Conservation (phyloP, 768 basidiomycete species). For the Strobilomyces dryophilus region DNA sequence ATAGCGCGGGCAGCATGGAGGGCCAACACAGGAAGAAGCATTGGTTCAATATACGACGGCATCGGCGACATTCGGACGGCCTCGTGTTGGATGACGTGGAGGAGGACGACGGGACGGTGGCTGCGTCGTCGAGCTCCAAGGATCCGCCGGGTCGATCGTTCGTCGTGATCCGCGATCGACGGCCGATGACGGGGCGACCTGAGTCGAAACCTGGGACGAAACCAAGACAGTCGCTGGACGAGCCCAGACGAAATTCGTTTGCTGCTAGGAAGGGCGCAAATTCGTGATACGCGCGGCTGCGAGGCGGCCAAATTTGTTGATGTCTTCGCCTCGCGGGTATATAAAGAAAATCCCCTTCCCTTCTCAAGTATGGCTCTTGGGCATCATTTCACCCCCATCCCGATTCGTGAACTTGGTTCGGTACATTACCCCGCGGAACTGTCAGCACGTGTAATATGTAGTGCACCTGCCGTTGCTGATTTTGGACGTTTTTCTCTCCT, state of each 20-base stretch:
- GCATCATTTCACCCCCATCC: constrained; percentile 13
- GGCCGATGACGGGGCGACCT: constrained; percentile 34
- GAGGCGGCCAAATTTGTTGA: constrained; percentile 6
- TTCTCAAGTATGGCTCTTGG: constrained; percentile 1
- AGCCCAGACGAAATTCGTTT: constrained; percentile 27
- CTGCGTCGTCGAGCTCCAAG: constrained; percentile 22
- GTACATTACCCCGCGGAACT: constrained; percentile 24
- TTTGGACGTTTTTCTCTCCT: constrained; percentile 14
- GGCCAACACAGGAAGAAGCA: constrained; percentile 56
- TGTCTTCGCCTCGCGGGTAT: constrained; percentile 13
- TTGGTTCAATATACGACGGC: constrained; percentile 65
- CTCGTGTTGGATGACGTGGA: constrained; percentile 31
- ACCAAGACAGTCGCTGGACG: constrained; percentile 29
- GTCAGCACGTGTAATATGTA: constrained; percentile 28
- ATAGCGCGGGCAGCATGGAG: constrained; percentile 34
- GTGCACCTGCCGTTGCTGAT: constrained; percentile 14
- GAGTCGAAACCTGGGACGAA: constrained; percentile 20
- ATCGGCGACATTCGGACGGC: constrained; percentile 58
- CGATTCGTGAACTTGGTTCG: constrained; percentile 12
- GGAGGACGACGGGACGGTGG: constrained; percentile 22
- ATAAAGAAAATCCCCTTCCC: constrained; percentile 2
- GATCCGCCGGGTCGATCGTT: constrained; percentile 53
- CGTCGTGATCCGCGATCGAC: constrained; percentile 62
- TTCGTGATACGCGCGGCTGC: constrained; percentile 17
- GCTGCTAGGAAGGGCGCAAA: constrained; percentile 25